Percentiles rank a stretch among this genome's conserved stretches.
Conservation (phyloP, 305 asterid genomes). For the Lippia alba region DNA sequence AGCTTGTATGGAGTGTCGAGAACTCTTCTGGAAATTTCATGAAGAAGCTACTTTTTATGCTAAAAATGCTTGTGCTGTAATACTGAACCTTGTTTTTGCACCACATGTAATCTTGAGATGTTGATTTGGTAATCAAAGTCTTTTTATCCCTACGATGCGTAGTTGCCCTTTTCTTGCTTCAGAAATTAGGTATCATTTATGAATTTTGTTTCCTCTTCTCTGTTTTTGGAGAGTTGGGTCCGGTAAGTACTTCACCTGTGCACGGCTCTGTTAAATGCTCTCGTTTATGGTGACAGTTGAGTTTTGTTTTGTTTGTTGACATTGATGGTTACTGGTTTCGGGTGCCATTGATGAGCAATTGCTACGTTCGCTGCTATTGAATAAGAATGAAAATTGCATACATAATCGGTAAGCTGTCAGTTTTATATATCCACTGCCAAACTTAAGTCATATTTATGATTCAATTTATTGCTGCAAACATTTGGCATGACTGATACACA, state of each 20-base stretch:
- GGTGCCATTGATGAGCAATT: background rate
- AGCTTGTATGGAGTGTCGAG: slow-evolving; percentile 26
- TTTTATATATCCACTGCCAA: background rate
- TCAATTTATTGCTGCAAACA: background rate
- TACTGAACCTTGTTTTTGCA: slow-evolving; percentile 23
- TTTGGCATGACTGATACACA: background rate
- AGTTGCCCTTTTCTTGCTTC: no score
- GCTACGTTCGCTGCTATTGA: background rate
- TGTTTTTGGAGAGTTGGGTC: background rate
- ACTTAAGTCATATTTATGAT: background rate
- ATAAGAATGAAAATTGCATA: background rate
- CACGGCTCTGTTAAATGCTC: background rate
- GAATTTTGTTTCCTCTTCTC: background rate
- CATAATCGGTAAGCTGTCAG: background rate
- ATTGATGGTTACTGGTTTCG: no score
- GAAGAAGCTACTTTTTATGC: background rate
- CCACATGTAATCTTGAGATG: slow-evolving; percentile 28
- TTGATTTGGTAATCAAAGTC: slow-evolving; percentile 22
- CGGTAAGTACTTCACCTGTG: background rate
- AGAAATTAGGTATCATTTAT: no score
- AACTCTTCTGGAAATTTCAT: slow-evolving; percentile 15
- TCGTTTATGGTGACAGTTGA: background rate
- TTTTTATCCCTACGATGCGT: background rate
- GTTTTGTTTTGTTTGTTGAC: background rate
- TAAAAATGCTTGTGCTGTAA: slow-evolving; percentile 3